Base-by-base conservation (phyloP, 106 monocot genomes). In the Dactylorhiza incarnata region DNA sequence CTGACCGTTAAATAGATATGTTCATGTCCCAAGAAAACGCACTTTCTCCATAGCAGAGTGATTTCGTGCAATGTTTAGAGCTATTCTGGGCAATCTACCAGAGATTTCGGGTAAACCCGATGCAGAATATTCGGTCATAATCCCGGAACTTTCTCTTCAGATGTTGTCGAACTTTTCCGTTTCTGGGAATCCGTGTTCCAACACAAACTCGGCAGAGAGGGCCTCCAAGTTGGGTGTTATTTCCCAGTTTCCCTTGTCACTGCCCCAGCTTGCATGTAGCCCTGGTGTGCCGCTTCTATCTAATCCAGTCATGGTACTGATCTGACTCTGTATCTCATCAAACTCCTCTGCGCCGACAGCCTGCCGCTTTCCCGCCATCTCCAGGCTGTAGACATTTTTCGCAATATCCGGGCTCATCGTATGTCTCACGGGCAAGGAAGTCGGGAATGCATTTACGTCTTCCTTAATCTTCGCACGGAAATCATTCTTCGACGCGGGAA, bases 311-410 rank as follows among this genome's bases (percentile, higher is more conserved):
- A 26, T 15, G 16, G 63, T 45, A 54, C 84, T 87, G 11, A 92
- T 83, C 74, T 92, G 86, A 73, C 82, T 92, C 49, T 86, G 84
- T 63, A 86, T 76, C 11, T 92, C 86, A 68, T 86, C 87, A 17
- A 87, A 74, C 61, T 91, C 90, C 22, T 91, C 85, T 0, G 66
- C 75, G 20, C 73, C 81, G 22, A 91, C 83, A 52, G 79, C 76
- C 16, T 77, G 81, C 37, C 88, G 66, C 24, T 88, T 86, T 45
- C 76, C 76, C 52, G 78, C 88, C 76, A 84, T 76, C 55, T 91
- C 91, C 2, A 88, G 5, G 54, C 86, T 86, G 14, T 83, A 51
- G 73, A 77, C 82, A 54, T 52, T 74, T 70, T 91, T 85, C 0
- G 81, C 59, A 44, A 26, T 29, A 51, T 83, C 80, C 15, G 82